Evolutionary conservation across 768 basidiomycete genomes (phyloP).

Genomic region (Tephrocybe rancida): DNA sequence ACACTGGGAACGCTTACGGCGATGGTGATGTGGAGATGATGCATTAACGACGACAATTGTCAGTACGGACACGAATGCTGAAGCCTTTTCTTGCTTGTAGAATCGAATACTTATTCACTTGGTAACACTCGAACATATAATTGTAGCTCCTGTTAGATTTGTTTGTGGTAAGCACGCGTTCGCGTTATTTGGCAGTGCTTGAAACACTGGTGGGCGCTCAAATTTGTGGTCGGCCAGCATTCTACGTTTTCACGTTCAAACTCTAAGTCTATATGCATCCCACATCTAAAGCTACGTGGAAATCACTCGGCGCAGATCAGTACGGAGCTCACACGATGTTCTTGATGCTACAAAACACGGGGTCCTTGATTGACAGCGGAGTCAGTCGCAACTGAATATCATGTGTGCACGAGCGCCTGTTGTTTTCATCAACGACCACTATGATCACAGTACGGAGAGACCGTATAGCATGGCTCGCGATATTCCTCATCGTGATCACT

Average conservation of each 20-base stretch:
- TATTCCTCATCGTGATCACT: background rate
- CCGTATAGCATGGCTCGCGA: slow-evolving; percentile 3
- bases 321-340: background rate
- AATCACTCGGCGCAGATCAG: background rate
- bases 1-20: background rate
- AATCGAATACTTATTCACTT: no score
- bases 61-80: no score
- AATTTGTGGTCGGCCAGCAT: background rate
- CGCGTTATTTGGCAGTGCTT: slow-evolving; percentile 4
- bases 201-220: background rate
- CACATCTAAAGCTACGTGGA: background rate
- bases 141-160: no score
- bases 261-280: background rate
- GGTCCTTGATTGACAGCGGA: background rate
- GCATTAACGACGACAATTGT: slow-evolving; percentile 4
- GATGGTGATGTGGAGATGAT: slow-evolving; percentile 32
- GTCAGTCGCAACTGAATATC: background rate
- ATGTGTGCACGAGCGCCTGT: background rate
- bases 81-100: no score
- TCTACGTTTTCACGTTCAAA: background rate
- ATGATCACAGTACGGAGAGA: slow-evolving; percentile 14
- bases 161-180: no score
- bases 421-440: background rate
- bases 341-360: background rate
- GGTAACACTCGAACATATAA: no score